Evolutionary conservation across 352 stramenopile species (phyloP).

Genomic region (Lagenidium sp.): DNA sequence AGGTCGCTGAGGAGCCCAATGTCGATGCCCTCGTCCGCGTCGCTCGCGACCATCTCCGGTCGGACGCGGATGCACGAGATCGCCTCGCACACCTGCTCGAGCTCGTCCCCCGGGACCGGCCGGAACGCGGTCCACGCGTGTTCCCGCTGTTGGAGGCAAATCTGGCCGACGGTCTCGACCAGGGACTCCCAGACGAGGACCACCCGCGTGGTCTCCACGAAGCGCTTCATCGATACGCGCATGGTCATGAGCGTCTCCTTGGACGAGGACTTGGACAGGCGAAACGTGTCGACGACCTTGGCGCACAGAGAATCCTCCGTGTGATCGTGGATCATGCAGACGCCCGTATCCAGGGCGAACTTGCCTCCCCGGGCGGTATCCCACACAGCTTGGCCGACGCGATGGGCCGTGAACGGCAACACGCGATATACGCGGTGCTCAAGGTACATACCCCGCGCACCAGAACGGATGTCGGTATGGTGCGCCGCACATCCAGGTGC

Average conservation of each 20-base stretch:
- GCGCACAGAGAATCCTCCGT: conserved; percentile 25
- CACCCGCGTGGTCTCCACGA: conserved; percentile 8
- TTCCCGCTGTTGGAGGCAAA: conserved; percentile 10
- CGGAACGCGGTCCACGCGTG: conserved; percentile 13
- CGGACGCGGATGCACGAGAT: conserved; percentile 11
- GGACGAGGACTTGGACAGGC: conserved; percentile 11
- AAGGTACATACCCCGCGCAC: conserved; percentile 24
- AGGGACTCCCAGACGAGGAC: conserved; percentile 14
- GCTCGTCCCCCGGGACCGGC: background rate
- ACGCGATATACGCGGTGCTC: conserved; percentile 22
- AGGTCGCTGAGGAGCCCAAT: conserved; percentile 36
- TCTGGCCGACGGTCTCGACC: conserved; percentile 7
- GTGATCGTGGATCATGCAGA: conserved; percentile 21
- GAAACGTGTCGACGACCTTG: conserved; percentile 33
- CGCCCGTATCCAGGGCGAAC: conserved; percentile 25
- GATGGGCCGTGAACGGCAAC: conserved; percentile 20
- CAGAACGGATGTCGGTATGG: conserved; percentile 20
- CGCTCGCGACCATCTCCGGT: conserved; percentile 7
- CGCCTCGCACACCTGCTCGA: conserved; percentile 5
- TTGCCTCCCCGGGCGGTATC: conserved; percentile 6
- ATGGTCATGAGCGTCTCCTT: conserved; percentile 14
- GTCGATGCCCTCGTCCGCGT: conserved; percentile 8
- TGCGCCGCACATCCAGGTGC: no score
- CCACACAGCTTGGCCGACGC: conserved; percentile 29
- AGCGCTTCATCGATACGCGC: conserved; percentile 14